Conservation (phyloP, 2,329 filamentous ascomycete genomes). For the Dactylellina cionopaga region DNA sequence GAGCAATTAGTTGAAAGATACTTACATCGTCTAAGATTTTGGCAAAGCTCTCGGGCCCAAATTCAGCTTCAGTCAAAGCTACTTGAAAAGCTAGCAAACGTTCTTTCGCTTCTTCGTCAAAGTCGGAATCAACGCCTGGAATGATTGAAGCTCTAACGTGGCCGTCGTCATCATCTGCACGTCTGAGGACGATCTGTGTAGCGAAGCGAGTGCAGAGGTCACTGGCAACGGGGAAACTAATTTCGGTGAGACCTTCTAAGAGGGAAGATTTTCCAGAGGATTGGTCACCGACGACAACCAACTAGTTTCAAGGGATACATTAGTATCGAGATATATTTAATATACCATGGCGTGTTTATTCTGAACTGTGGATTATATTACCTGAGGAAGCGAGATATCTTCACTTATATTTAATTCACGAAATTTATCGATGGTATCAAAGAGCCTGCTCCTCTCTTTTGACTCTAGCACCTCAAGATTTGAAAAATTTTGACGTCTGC, state of each 20-base stretch:
- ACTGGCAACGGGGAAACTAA: slow-evolving; percentile 56
- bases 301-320: too few relatives aligned
- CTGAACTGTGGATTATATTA: slow-evolving; percentile 16
- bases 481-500: slow-evolving; percentile 10
- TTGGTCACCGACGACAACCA: slow-evolving; percentile 57
- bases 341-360: too few relatives aligned
- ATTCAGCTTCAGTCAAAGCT: slow-evolving; percentile 31
- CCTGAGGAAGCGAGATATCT: slow-evolving; percentile 57
- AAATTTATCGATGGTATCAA: slow-evolving; percentile 55
- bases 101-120: slow-evolving; percentile 24
- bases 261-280: slow-evolving; percentile 57
- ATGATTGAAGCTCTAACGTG: slow-evolving; percentile 55
- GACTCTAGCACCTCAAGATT: slow-evolving; percentile 19
- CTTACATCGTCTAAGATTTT: slow-evolving; percentile 29
- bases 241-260: slow-evolving; percentile 55
- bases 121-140: slow-evolving; percentile 36
- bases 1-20: background rate
- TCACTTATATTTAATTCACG: slow-evolving; percentile 55
- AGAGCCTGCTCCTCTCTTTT: slow-evolving; percentile 16
- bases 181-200: slow-evolving; percentile 57
- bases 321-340: background rate
- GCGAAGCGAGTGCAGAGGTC: slow-evolving; percentile 57
- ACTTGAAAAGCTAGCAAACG: slow-evolving; percentile 45
- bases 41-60: slow-evolving; percentile 44
- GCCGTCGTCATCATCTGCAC: slow-evolving; percentile 44